Conservation (phyloP, 1,139 yeast species). For the Lodderomyces jiufengensis region DNA sequence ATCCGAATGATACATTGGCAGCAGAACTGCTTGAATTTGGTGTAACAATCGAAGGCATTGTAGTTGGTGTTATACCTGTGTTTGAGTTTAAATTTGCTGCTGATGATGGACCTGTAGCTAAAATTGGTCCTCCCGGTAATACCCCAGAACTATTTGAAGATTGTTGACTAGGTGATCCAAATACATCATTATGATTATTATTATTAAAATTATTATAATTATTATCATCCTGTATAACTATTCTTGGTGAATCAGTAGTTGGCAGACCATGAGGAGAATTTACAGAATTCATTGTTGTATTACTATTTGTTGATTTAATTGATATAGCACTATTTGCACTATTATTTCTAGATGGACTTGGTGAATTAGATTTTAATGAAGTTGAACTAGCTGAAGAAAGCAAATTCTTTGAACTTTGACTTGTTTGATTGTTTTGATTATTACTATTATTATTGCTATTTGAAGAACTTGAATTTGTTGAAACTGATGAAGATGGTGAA, state of each 20-base stretch:
- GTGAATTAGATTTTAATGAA: conserved; percentile 28
- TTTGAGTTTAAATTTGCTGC: conserved; percentile 14
- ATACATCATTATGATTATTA: conserved; percentile 3
- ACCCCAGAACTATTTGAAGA: conserved; percentile 7
- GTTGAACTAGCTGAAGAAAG: conserved; percentile 16
- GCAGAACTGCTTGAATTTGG: conserved; percentile 2
- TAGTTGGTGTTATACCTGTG: conserved; percentile 4
- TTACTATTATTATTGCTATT: too few relatives aligned
- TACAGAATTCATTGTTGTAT: conserved; percentile 14
- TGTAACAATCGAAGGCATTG: conserved; percentile 10
- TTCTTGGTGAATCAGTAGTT: conserved; percentile 25
- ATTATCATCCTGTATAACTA: conserved; percentile 21
- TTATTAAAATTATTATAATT: not conserved
- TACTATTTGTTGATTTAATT: conserved; percentile 20
- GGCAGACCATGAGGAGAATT: conserved; percentile 16
- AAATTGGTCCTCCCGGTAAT: conserved; percentile 1
- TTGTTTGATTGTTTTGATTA: conserved; percentile 16
- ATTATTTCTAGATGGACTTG: conserved; percentile 24
- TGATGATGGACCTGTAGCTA: conserved; percentile 3
- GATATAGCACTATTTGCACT: conserved; percentile 32
- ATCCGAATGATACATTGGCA: conserved; percentile 5
- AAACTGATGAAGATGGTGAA: conserved; percentile 9
- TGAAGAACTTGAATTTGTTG: conserved; percentile 9
- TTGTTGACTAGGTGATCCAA: conserved; percentile 12
- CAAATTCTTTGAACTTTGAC: conserved; percentile 29